Base-by-base conservation (phyloP, 331 rosid genomes). In the Quercus lobata region DNA sequence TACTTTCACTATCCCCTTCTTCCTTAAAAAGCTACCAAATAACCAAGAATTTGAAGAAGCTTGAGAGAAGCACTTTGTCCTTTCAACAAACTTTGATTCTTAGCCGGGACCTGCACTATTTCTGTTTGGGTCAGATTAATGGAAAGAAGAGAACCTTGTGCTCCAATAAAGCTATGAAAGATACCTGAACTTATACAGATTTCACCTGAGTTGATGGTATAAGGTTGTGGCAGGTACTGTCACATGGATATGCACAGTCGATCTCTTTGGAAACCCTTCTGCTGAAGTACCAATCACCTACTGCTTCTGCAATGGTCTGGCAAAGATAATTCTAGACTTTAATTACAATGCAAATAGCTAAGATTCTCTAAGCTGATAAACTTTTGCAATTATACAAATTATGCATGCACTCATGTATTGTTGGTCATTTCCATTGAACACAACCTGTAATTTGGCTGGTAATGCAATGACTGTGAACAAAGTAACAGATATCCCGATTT, bases 221-320 rank as follows among this genome's bases (percentile, higher is more conserved):
- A 37, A 90, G 85, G 68, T 96, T 91, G 79, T 83, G 96, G 89
- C 99, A 93, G 73, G 92, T 90, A 73, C 73, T 71, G 82, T 86
- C 97, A 69, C 97, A 96, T 60, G 99, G 99, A 91, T 96, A 93
- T 35, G 94, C 86, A 80, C 97, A 89, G 35, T 90, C 97, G 61
- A 96, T 90, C 78, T 83, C 84, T 85, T 83, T 93, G 76, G 82
- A 83, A 70, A 22, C 80, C 71, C 83, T 87, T 83, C 97, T 88
- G 71, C 90, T 74, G 54, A 96, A 96, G 78, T 93, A 93, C 99
- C 99, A 96, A 81, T 91, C 97, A 57, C 99, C 98, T 57, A 96
- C 97, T 9, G 99, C 85, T 87, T 84, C 94, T 82, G 97, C 97
- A 81, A 93, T 96, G 30, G 92, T 93, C 99, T 95, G 87, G 19